These are phyloP conservation scores for Xylaria sp. DNA, from an alignment of 2,329 filamentous ascomycete species.

Conservation along the genomic window DNA sequence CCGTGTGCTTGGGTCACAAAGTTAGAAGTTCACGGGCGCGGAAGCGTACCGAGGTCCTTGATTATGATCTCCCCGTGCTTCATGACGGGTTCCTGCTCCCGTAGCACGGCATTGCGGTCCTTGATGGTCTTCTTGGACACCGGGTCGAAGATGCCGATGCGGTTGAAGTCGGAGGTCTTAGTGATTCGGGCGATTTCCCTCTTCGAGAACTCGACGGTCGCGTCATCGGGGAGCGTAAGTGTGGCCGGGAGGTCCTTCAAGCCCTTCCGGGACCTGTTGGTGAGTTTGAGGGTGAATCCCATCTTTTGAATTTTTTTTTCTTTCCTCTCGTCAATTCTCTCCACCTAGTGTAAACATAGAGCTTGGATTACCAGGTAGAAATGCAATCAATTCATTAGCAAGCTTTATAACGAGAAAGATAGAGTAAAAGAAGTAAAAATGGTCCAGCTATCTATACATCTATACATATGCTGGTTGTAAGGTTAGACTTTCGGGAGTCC, in stretches of 20 bases:
- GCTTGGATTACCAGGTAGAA: not conserved
- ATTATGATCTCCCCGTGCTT: conserved; percentile 74
- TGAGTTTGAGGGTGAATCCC: conserved; percentile 47
- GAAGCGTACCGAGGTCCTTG: conserved; percentile 84
- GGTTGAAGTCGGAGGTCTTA: conserved; percentile 66
- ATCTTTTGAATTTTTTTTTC: conserved; percentile 27
- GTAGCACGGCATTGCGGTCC: conserved; percentile 66
- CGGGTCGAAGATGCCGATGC: conserved; percentile 70
- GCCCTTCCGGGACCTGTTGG: conserved; percentile 45
- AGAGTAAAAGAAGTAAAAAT: not conserved
- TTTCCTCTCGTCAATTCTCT: not conserved
- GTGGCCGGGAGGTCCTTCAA: conserved; percentile 64
- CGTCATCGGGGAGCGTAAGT: conserved; percentile 59
- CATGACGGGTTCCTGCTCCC: conserved; percentile 60
- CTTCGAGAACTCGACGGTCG: conserved; percentile 71
- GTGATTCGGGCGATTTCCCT: conserved; percentile 61
- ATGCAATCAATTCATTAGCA: not conserved
- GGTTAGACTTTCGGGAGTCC: conserved; percentile 25
- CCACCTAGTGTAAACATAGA: not conserved
- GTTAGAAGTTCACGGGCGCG: no score
- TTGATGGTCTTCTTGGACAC: conserved; percentile 70
- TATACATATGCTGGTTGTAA: not conserved
- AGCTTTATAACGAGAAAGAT: not conserved
- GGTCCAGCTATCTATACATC: not conserved
- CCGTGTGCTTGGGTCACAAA: not conserved